These are phyloP conservation scores for Claviceps paspali DNA, from an alignment of 2,329 filamentous ascomycete genomes.

Conservation along the genomic window DNA sequence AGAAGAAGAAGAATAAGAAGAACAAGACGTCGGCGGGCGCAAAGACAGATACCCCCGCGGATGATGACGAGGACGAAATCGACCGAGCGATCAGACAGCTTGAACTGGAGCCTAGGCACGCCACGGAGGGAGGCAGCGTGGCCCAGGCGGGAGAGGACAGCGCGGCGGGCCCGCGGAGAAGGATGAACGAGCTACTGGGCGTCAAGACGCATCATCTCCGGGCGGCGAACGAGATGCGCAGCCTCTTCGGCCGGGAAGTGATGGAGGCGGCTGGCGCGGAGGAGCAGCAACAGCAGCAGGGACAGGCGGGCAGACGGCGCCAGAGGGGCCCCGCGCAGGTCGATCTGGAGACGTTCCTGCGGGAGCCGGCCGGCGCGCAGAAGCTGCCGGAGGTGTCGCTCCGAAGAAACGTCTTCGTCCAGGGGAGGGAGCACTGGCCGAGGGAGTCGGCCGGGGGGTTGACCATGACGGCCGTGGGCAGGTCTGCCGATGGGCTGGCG, in stretches of 20 bases:
- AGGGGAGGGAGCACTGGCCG: constrained; percentile 80
- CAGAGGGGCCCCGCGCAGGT: constrained; percentile 29
- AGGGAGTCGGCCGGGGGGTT: constrained; percentile 64
- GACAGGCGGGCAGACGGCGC: constrained; percentile 17
- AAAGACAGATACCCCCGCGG: constrained; percentile 14
- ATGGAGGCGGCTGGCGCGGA: constrained; percentile 39
- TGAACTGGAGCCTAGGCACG: constrained; percentile 1
- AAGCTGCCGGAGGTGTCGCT: constrained; percentile 57
- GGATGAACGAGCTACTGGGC: constrained; percentile 27
- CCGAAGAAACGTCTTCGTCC: constrained; percentile 68
- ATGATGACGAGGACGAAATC: constrained; percentile 34
- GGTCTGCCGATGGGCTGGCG: constrained; percentile 35
- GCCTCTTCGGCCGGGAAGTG: constrained; percentile 39
- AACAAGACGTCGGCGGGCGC: constrained; percentile 17
- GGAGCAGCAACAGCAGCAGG: constrained; percentile 25
- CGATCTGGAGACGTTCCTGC: constrained; percentile 41
- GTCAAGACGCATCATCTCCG: constrained; percentile 59
- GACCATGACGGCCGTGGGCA: constrained; percentile 51
- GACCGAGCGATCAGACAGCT: constrained; percentile 38
- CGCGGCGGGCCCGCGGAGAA: constrained; percentile 1
- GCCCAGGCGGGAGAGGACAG: constrained; percentile 1
- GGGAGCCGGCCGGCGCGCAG: constrained; percentile 37
- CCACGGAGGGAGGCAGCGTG: not conserved
- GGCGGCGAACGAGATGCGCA: constrained; percentile 78
- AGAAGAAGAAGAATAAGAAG: constrained; percentile 14